These are phyloP conservation scores for Laetiporus sulphureus DNA, from an alignment of 1,284 basidiomycete genomes.

Conservation along the genomic window DNA sequence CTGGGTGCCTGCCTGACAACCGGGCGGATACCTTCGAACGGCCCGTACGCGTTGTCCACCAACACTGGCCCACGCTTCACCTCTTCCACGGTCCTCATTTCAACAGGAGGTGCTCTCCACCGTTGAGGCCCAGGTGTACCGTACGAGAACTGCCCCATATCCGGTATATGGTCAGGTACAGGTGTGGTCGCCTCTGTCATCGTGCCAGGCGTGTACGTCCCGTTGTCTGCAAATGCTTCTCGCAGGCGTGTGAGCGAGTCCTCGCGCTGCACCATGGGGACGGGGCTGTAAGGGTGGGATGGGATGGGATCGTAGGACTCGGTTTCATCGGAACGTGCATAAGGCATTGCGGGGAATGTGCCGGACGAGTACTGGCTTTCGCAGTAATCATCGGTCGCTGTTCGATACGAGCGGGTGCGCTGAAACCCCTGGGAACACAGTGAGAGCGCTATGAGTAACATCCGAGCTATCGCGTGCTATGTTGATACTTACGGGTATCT, in stretches of 20 bases:
- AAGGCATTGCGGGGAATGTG: slow-evolving; percentile 3
- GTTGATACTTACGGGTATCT: slow-evolving; percentile 12
- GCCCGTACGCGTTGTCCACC: too few species aligned
- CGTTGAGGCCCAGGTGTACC: too few species aligned
- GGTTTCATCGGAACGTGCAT: slow-evolving; percentile 13
- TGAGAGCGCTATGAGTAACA: not conserved
- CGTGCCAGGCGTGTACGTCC: slow-evolving; percentile 17
- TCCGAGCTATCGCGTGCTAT: not conserved
- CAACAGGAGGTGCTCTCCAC: too few species aligned
- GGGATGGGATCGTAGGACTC: slow-evolving; percentile 19
- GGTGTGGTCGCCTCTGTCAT: slow-evolving; percentile 19
- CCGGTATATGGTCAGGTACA: slow-evolving; percentile 1
- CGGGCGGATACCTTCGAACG: too few species aligned
- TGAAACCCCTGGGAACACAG: slow-evolving; percentile 5
- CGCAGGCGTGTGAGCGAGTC: slow-evolving; percentile 23
- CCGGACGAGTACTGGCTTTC: slow-evolving; percentile 11
- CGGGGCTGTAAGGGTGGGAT: slow-evolving; percentile 15
- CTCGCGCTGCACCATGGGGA: slow-evolving; percentile 27
- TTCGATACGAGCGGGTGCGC: slow-evolving; percentile 10
- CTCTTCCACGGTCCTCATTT: slow-evolving; percentile 12
- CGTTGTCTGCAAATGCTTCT: slow-evolving; percentile 24
- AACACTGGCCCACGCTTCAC: slow-evolving; percentile 13
- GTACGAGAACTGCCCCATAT: too few species aligned
- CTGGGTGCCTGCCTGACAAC: too few species aligned
- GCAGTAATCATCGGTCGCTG: slow-evolving; percentile 16